A percentile compares a stretch with the other conserved stretches of the same genome.
These are phyloP conservation scores for Fagus crenata DNA, from an alignment of 306 rosid genomes.

Conservation along the genomic window DNA sequence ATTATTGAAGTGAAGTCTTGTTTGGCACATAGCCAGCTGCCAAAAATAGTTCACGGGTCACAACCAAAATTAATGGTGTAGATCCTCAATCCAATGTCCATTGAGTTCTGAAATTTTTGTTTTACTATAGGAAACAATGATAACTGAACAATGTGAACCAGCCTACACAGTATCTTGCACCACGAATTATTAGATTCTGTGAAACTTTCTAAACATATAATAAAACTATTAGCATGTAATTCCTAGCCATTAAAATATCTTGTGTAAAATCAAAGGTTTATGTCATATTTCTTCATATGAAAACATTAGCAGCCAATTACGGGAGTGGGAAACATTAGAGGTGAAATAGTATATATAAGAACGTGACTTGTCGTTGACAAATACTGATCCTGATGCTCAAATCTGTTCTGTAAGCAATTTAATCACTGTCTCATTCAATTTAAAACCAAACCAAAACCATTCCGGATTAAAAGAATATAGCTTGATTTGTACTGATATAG, in stretches of 20 bases:
- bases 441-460: no score
- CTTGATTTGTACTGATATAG: no score
- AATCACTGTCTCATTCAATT: no score
- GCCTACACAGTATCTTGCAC: not conserved
- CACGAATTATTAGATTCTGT: slow-evolving; percentile 24
- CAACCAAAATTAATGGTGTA: slow-evolving; percentile 5
- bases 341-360: no score
- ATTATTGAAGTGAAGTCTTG: slow-evolving; percentile 25
- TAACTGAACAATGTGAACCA: slow-evolving; percentile 14
- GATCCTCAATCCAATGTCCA: slow-evolving; percentile 31
- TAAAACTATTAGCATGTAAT: not conserved
- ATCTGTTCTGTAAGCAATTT: no score
- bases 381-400: no score
- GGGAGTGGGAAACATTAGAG: no score
- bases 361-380: no score
- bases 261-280: no score
- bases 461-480: no score
- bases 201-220: not conserved
- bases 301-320: no score
- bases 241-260: not conserved
- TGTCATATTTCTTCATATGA: no score
- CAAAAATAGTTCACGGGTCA: slow-evolving; percentile 45
- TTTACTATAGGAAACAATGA: slow-evolving; percentile 20
- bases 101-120: slow-evolving; percentile 13
- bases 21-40: slow-evolving; percentile 32